Evolutionary conservation across 352 stramenopile species (phyloP).

Genomic region (Thalassiosira hispida): DNA sequence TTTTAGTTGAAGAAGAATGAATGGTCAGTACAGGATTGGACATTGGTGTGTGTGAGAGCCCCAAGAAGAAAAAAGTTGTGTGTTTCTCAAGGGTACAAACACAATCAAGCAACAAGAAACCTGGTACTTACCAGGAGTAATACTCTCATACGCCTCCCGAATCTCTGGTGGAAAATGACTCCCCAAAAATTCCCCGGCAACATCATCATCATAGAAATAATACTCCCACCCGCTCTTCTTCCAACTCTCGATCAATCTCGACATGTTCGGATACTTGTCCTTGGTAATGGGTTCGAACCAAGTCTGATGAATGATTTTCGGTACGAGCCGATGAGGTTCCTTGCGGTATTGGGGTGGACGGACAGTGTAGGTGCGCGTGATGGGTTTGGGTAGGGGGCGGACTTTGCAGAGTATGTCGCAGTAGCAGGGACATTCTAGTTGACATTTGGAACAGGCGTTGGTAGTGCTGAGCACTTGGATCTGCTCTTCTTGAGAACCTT

Average conservation of each 20-base stretch:
- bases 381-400: conserved; percentile 61
- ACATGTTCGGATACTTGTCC: conserved; percentile 84
- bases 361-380: conserved; percentile 61
- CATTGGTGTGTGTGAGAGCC: too few species aligned
- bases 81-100: not conserved
- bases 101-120: too few species aligned
- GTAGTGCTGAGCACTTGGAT: too few species aligned
- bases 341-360: conserved; percentile 61
- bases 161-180: conserved; percentile 81
- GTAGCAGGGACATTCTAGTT: conserved; percentile 73
- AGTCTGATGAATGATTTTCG: conserved; percentile 83
- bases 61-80: not conserved
- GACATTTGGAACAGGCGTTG: conserved; percentile 67
- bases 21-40: not conserved
- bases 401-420: conserved; percentile 77
- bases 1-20: not conserved
- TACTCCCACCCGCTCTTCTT: conserved; percentile 83
- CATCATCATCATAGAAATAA: conserved; percentile 82
- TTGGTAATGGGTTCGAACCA: conserved; percentile 79
- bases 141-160: conserved; percentile 74
- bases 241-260: conserved; percentile 80
- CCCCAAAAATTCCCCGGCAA: conserved; percentile 65
- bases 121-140: conserved; percentile 70
- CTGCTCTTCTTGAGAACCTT: conserved; percentile 44
- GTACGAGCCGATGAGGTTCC: conserved; percentile 70